Evolutionary conservation across 2,329 filamentous ascomycete species (phyloP).

Genomic region (Apiospora pterosperma): DNA sequence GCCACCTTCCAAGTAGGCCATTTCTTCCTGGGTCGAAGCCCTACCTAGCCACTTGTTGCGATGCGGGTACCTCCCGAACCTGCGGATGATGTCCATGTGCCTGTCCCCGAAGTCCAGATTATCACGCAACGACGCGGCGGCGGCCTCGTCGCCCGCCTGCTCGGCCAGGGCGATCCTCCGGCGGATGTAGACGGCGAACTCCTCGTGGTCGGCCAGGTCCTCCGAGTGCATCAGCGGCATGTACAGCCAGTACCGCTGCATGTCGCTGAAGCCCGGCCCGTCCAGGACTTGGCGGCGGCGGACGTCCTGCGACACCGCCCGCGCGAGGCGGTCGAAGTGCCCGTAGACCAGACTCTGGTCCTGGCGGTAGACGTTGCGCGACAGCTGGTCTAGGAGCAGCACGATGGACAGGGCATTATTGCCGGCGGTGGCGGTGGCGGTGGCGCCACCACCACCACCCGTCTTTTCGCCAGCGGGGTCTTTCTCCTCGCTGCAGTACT

Average conservation of each 20-base stretch:
- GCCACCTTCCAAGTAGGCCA: slow-evolving; percentile 33
- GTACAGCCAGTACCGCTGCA: slow-evolving; percentile 50
- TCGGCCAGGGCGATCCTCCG: background rate
- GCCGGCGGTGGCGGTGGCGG: background rate
- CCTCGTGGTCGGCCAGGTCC: slow-evolving; percentile 40
- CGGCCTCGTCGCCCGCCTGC: background rate
- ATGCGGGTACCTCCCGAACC: slow-evolving; percentile 48
- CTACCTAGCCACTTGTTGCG: slow-evolving; percentile 41
- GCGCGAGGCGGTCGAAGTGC: slow-evolving; percentile 53
- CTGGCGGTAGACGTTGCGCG: slow-evolving; percentile 58
- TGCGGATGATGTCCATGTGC: slow-evolving; percentile 38
- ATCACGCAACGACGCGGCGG: background rate
- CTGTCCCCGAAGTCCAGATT: slow-evolving; percentile 24
- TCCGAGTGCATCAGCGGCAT: slow-evolving; percentile 61
- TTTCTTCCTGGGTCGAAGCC: slow-evolving; percentile 38
- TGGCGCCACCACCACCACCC: background rate
- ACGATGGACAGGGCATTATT: slow-evolving; percentile 45
- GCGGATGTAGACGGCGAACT: slow-evolving; percentile 18
- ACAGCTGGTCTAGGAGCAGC: slow-evolving; percentile 60
- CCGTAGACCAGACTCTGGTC: slow-evolving; percentile 45
- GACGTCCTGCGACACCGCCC: slow-evolving; percentile 34
- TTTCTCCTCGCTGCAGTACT: slow-evolving; percentile 8
- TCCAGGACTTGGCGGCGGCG: slow-evolving; percentile 35
- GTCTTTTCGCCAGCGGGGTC: background rate
- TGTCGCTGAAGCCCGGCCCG: slow-evolving; percentile 27